Base-by-base conservation (phyloP, 2,329 filamentous ascomycete genomes). In the Grosmannia clavigera region DNA sequence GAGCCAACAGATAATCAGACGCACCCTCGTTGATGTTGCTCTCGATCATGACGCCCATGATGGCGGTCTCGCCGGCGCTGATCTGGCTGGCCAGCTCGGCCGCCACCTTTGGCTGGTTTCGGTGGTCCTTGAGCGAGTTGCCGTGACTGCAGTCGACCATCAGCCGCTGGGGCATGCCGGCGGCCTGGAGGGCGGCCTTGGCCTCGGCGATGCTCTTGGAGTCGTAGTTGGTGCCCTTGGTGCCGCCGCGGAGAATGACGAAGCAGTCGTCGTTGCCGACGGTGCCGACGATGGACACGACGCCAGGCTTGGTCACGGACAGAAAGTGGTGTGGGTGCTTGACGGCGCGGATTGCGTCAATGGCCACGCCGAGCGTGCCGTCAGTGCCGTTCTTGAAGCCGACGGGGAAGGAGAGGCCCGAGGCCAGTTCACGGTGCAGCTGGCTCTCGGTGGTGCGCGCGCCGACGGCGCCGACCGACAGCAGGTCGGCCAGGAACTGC, bases 331-430 rank as follows among this genome's bases (percentile, higher is more conserved):
- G 94, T 19, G 90, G 90, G 70, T 95, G 90, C 71, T 83, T 85
- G 57, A 95, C 92, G 19, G 94, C 90, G 63, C 92, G 91, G 71
- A 97, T 96, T 57, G 94, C 94, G 71, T 99, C 94, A 67, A 97
- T 90, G 14, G 94, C 92, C 4, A 97, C 92, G 60, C 86, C 83
- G 55, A 97, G 77, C 10, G 86, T 87, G 58, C 94, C 94, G 71
- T 99, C 94, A 38, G 94, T 99, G 65, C 94, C 94, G 74, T 99
- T 99, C 83, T 99, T 99, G 87, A 99, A 99, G 58, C 94, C 94
- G 12, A 99, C 91, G 2, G 94, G 94, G 87, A 96, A 97, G 67
- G 88, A 95, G 43, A 97, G 80, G 70, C 94, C 94, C 58, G 88
- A 94, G 27, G 94, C 92, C 64, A 99, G 78, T 75, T 99, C 94